Conservation (phyloP, 2,329 filamentous ascomycete genomes). For the Myriosclerotinia scirpicola region DNA sequence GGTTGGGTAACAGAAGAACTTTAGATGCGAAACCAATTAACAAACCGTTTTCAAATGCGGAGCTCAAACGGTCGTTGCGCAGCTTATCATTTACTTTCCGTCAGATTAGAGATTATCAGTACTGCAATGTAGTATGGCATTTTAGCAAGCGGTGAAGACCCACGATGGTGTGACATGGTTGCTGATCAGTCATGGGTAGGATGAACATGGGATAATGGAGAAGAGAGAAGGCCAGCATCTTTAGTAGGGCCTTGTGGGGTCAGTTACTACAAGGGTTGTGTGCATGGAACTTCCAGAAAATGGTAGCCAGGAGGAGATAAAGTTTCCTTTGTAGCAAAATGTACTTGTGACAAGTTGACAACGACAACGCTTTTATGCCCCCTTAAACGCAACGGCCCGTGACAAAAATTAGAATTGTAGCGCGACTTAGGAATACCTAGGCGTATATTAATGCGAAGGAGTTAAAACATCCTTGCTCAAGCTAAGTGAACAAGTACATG, state of each 20-base stretch:
- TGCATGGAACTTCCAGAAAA: slow-evolving; percentile 16
- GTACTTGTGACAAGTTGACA: background rate
- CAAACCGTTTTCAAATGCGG: slow-evolving; percentile 19
- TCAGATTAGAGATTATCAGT: slow-evolving; percentile 21
- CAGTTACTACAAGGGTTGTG: slow-evolving; percentile 4
- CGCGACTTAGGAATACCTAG: slow-evolving; percentile 8
- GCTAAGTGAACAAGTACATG: background rate
- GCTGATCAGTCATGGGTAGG: slow-evolving; percentile 19
- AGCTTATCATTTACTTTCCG: slow-evolving; percentile 11
- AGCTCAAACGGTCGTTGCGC: slow-evolving; percentile 22
- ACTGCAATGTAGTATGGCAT: slow-evolving; percentile 20
- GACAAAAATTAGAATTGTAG: slow-evolving; percentile 18
- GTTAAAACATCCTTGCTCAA: slow-evolving; percentile 11
- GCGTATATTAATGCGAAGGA: slow-evolving; percentile 14
- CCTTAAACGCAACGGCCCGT: slow-evolving; percentile 24
- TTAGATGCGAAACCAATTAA: slow-evolving; percentile 17
- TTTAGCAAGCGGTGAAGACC: slow-evolving; percentile 22
- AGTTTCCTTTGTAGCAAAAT: slow-evolving; percentile 13
- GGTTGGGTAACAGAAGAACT: slow-evolving; percentile 6
- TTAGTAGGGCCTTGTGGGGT: slow-evolving; percentile 20
- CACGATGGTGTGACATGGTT: slow-evolving; percentile 23
- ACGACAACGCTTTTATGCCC: slow-evolving; percentile 22
- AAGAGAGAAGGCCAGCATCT: slow-evolving; percentile 11
- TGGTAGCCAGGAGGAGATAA: slow-evolving; percentile 21
- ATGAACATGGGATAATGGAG: slow-evolving; percentile 19